A percentile compares a stretch with the other conserved stretches of the same genome.
Conservation (phyloP, 2,329 filamentous ascomycete species). For the Dactylellina cionopaga region DNA sequence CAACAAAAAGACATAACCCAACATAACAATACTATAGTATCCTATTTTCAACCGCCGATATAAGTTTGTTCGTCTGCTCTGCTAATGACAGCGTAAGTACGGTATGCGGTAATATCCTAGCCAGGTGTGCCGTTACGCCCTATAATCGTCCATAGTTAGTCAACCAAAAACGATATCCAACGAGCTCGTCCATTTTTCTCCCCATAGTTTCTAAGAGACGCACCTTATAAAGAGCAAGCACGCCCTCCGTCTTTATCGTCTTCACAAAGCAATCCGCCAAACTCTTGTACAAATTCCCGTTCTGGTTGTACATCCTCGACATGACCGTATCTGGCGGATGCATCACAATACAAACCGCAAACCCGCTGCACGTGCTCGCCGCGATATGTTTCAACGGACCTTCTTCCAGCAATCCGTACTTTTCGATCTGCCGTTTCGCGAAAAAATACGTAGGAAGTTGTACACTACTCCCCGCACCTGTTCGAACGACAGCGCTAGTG, state of each 20-base stretch:
- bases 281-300: constrained; percentile 92
- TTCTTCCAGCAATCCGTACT: constrained; percentile 87
- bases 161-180: too few species aligned
- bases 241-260: constrained; percentile 88
- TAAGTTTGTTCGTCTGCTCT: constrained; percentile 94
- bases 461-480: constrained; percentile 93
- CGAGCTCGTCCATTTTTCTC: too few species aligned
- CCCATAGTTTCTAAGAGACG: neutral
- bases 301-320: constrained; percentile 98
- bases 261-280: constrained; percentile 92
- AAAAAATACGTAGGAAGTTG: constrained; percentile 99
- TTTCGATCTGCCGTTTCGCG: constrained; percentile 84
- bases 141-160: constrained; percentile 12
- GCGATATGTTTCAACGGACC: constrained; percentile 87
- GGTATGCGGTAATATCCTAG: constrained; percentile 93
- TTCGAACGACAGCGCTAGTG: constrained; percentile 91
- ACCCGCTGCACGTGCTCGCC: constrained; percentile 88
- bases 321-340: constrained; percentile 98
- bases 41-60: constrained; percentile 77
- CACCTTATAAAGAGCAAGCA: constrained; percentile 90
- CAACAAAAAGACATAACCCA: neutral
- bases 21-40: constrained; percentile 61
- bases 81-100: constrained; percentile 91
- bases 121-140: constrained; percentile 92
- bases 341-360: constrained; percentile 98